phyloP scores from a whole-genome alignment of 2,329 filamentous ascomycete genomes.

The Chaetothyriales sp. region DNA sequence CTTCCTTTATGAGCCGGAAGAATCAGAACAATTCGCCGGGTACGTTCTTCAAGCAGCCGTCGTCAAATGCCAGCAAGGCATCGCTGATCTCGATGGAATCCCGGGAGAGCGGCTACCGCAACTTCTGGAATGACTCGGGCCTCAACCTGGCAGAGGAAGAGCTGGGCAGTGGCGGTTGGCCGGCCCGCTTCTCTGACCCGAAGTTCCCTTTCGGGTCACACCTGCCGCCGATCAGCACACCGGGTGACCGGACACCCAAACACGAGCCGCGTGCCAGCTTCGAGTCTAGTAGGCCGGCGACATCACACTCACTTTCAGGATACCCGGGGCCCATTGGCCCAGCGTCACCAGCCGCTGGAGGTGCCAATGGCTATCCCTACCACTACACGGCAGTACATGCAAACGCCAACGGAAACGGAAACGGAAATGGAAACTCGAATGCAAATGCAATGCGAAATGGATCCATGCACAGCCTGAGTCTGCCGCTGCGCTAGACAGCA shows the following conservation, averaged over 20 bases:
- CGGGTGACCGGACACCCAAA: conserved; percentile 70
- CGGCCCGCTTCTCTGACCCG: conserved; percentile 41
- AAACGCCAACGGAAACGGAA: conserved; percentile 6
- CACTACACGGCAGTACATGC: background rate
- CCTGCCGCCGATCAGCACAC: conserved; percentile 21
- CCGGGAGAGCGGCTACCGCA: conserved; percentile 83
- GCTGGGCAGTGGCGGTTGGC: conserved; percentile 38
- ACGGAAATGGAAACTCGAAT: background rate
- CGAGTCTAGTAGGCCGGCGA: conserved; percentile 82
- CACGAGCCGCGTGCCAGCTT: conserved; percentile 72
- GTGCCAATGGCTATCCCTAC: conserved; percentile 1
- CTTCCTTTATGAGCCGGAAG: conserved; percentile 93
- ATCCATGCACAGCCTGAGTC: conserved; percentile 15
- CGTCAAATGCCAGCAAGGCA: conserved; percentile 79
- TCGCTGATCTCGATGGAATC: conserved; percentile 94
- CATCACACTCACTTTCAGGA: conserved; percentile 94
- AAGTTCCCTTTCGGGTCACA: conserved; percentile 45
- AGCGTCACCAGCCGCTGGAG: conserved; percentile 32
- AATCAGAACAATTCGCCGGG: conserved; percentile 76
- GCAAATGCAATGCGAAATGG: conserved; percentile 6
- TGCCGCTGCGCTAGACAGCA: conserved; percentile 15
- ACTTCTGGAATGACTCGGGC: conserved; percentile 95
- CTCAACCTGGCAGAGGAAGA: conserved; percentile 89
- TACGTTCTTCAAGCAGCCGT: conserved; percentile 84
- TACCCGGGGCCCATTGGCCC: conserved; percentile 78